These are phyloP conservation scores for Colletotrichum lindemuthianum DNA, from an alignment of 2,329 filamentous ascomycete genomes.

Conservation along the genomic window DNA sequence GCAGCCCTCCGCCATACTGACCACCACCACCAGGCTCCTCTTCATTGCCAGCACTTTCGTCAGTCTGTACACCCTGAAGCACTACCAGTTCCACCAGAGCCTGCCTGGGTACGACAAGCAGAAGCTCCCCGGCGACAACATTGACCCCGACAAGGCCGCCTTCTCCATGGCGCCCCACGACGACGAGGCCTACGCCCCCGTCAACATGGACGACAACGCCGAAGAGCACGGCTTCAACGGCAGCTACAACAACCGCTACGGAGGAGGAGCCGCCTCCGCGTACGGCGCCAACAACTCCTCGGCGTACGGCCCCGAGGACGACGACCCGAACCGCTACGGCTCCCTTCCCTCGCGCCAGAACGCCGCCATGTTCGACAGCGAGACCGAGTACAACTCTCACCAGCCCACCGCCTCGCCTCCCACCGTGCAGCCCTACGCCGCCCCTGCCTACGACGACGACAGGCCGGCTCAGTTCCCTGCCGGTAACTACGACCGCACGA, in stretches of 20 bases:
- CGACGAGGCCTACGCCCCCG: slow-evolving; percentile 72
- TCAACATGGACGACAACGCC: slow-evolving; percentile 65
- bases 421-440: slow-evolving; percentile 48
- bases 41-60: slow-evolving; percentile 64
- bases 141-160: slow-evolving; percentile 75
- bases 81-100: slow-evolving; percentile 69
- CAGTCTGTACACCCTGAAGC: slow-evolving; percentile 69
- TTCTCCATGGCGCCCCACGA: slow-evolving; percentile 75
- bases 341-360: slow-evolving; percentile 49
- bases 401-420: slow-evolving; percentile 42
- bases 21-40: slow-evolving; percentile 57
- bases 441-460: slow-evolving; percentile 53
- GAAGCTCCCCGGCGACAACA: slow-evolving; percentile 58
- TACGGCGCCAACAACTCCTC: slow-evolving; percentile 30
- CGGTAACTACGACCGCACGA: slow-evolving; percentile 64
- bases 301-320: slow-evolving; percentile 44
- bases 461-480: slow-evolving; percentile 64
- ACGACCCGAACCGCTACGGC: slow-evolving; percentile 53
- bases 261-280: slow-evolving; percentile 41
- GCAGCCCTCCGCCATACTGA: slow-evolving; percentile 30
- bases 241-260: slow-evolving; percentile 46
- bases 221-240: slow-evolving; percentile 47
- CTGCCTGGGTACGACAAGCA: slow-evolving; percentile 70
- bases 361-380: slow-evolving; percentile 58
- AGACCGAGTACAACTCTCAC: slow-evolving; percentile 58